phyloP scores from a whole-genome alignment of 2,329 filamentous ascomycete genomes.

The Aureobasidium namibiae region DNA sequence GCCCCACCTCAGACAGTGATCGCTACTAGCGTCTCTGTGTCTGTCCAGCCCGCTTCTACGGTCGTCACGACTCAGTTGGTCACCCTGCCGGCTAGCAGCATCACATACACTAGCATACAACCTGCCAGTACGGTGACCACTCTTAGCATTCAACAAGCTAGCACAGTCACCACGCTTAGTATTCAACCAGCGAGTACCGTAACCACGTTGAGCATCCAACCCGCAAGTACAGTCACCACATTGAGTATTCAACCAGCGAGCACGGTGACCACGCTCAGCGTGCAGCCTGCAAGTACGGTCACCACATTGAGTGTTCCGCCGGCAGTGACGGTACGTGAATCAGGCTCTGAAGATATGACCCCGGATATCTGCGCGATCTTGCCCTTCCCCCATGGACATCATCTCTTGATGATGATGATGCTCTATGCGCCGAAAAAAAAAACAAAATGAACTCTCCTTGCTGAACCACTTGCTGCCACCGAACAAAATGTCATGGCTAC shows the following conservation, averaged over 20 bases:
- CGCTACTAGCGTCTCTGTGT: neutral
- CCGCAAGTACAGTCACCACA: neutral
- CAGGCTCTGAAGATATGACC: too few relatives aligned
- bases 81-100: neutral
- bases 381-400: too few relatives aligned
- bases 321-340: neutral
- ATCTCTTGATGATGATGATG: too few relatives aligned
- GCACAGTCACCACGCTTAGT: neutral
- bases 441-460: too few relatives aligned
- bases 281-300: neutral
- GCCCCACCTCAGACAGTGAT: neutral
- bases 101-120: neutral
- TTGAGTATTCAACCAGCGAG: neutral
- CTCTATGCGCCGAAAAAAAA: neutral
- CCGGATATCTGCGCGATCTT: too few relatives aligned
- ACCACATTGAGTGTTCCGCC: neutral
- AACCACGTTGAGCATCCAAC: neutral
- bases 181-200: neutral
- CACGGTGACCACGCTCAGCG: neutral
- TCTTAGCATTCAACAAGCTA: neutral
- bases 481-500: too few relatives aligned
- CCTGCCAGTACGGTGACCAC: neutral
- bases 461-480: neutral
- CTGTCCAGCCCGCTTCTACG: neutral
- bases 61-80: neutral